phyloP scores from a whole-genome alignment of 371 early-diverging fungal genomes.

The Capillidium rhysosporum region DNA sequence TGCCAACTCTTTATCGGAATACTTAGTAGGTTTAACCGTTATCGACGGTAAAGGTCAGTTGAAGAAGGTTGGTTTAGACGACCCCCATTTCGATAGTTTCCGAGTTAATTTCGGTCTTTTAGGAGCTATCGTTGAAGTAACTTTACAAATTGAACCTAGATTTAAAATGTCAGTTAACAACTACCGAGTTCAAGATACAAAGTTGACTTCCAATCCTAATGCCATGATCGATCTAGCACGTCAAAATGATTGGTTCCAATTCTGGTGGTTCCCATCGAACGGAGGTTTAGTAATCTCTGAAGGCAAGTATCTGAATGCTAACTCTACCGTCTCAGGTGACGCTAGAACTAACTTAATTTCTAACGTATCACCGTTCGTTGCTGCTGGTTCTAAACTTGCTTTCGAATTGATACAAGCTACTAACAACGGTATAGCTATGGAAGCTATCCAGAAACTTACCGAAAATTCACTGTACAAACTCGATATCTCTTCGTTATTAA shows the following conservation, averaged over 20 bases:
- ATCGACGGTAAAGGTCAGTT: not conserved
- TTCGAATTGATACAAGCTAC: not conserved
- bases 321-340: not conserved
- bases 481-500: not conserved
- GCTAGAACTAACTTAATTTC: not conserved
- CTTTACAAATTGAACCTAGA: not conserved
- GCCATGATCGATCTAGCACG: not conserved
- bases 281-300: not conserved
- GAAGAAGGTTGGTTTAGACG: not conserved
- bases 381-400: not conserved
- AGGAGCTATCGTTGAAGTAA: not conserved
- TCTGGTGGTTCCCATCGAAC: slow-evolving; percentile 2
- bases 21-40: not conserved
- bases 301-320: not conserved
- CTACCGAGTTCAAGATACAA: not conserved
- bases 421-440: too few relatives aligned
- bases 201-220: not conserved
- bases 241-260: not conserved
- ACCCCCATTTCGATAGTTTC: not conserved
- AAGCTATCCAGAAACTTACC: not conserved
- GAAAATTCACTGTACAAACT: not conserved
- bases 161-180: not conserved
- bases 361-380: not conserved
- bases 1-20: not conserved
- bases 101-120: slow-evolving; percentile 1